Evolutionary conservation across 2,329 filamentous ascomycete genomes (phyloP).

Genomic region (Talaromyces pinophilus): DNA sequence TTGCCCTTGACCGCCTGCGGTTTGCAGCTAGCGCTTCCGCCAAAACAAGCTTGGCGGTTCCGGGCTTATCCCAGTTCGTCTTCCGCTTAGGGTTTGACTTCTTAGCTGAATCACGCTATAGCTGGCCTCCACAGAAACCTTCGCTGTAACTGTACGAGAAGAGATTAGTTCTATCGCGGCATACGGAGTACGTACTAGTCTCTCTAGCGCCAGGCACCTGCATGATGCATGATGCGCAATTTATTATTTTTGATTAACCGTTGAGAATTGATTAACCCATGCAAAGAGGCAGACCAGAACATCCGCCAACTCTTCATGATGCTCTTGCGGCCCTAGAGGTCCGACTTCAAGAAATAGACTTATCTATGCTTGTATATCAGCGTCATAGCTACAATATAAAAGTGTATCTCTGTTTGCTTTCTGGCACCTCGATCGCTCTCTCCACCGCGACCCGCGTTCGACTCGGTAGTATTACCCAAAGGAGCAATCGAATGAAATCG

Average conservation of each 20-base stretch:
- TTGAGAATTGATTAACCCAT: neutral
- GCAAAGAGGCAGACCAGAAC: neutral
- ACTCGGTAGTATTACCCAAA: conserved; percentile 9
- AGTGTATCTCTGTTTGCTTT: conserved; percentile 1
- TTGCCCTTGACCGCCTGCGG: neutral
- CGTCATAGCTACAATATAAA: neutral
- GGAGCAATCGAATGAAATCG: neutral
- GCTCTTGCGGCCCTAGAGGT: neutral
- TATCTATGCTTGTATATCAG: neutral
- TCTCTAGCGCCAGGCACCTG: neutral
- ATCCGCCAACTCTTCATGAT: neutral
- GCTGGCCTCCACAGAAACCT: neutral
- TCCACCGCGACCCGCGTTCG: neutral
- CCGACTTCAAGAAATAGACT: neutral
- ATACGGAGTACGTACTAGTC: neutral
- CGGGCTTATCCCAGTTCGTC: neutral
- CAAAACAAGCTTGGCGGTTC: neutral
- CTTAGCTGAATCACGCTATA: neutral
- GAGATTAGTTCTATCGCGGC: neutral
- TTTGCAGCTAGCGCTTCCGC: neutral
- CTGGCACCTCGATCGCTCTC: neutral
- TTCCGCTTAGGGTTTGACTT: neutral
- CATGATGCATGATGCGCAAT: neutral
- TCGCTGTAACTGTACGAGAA: neutral
- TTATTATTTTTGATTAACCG: neutral